Percentiles rank a stretch among this genome's conserved stretches.
phyloP scores from a whole-genome alignment of 164 flowering plant species.

The Tetrastigma voinierianum region DNA sequence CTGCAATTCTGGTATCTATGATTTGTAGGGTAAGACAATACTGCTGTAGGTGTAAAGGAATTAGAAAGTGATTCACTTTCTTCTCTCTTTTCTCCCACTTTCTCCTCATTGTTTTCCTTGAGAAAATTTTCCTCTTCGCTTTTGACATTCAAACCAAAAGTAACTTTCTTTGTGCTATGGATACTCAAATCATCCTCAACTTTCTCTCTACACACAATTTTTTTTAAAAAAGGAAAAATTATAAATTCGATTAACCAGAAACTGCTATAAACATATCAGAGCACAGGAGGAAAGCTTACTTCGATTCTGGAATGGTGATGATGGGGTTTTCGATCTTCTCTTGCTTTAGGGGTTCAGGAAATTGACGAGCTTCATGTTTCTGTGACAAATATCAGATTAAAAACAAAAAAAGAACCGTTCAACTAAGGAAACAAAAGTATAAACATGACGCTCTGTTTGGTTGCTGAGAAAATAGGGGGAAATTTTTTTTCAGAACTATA shows the following conservation, averaged over 20 bases:
- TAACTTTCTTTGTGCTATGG: slow-evolving; percentile 41
- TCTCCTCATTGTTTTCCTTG: slow-evolving; percentile 1
- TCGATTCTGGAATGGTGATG: slow-evolving; percentile 1
- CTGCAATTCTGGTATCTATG: slow-evolving; percentile 23
- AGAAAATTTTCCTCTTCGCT: slow-evolving; percentile 24
- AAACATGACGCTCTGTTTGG: too few relatives aligned
- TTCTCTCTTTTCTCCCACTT: slow-evolving; percentile 8
- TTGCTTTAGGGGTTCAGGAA: slow-evolving; percentile 5
- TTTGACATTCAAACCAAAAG: slow-evolving; percentile 47
- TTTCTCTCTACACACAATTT: slow-evolving; percentile 27
- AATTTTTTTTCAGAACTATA: too few relatives aligned
- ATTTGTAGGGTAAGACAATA: slow-evolving; percentile 17
- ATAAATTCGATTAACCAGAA: not conserved
- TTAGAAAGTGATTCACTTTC: too few relatives aligned
- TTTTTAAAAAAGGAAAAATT: not conserved
- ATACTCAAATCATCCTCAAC: too few relatives aligned
- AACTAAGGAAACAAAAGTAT: not conserved
- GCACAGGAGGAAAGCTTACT: slow-evolving; percentile 10
- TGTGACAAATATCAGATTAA: not conserved
- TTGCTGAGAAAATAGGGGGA: too few relatives aligned
- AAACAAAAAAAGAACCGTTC: not conserved
- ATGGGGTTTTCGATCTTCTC: slow-evolving; percentile 1
- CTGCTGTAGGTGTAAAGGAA: slow-evolving; percentile 1
- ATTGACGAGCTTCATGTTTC: slow-evolving; percentile 12
- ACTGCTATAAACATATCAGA: not conserved